A percentile compares a stretch with the other conserved stretches of the same genome.
Conservation (phyloP, 306 rosid species). For the Spatholobus suberectus region DNA sequence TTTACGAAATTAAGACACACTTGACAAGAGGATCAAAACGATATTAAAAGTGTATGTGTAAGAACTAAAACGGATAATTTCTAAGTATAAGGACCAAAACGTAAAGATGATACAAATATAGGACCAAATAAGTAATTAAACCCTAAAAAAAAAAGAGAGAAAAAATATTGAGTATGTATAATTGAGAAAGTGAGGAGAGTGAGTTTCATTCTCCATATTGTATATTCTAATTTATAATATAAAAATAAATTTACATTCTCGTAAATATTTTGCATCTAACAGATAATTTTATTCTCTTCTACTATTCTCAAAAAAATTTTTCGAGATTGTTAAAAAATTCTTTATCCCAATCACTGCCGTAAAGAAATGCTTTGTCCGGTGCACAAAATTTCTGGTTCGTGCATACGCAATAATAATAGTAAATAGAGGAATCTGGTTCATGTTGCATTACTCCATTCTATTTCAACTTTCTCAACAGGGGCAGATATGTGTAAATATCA, state of each 20-base stretch:
- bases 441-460: not conserved
- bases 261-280: not conserved
- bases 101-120: no score
- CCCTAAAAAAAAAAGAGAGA: no score
- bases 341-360: not conserved
- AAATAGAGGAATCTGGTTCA: not conserved
- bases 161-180: no score
- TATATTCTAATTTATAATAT: no score
- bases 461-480: not conserved
- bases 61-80: no score
- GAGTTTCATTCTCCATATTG: no score
- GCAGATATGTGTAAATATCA: slow-evolving; percentile 6
- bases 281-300: not conserved
- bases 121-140: no score
- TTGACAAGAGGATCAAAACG: no score
- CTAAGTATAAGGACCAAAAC: no score
- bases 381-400: not conserved
- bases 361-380: not conserved
- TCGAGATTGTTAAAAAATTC: not conserved
- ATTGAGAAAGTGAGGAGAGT: no score
- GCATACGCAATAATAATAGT: not conserved
- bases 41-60: no score
- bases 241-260: not conserved
- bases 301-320: not conserved
- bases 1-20: no score